Percentiles rank a stretch among this genome's conserved stretches.
Evolutionary conservation across 164 flowering plant genomes (phyloP).

Genomic region (Taxillus chinensis): DNA sequence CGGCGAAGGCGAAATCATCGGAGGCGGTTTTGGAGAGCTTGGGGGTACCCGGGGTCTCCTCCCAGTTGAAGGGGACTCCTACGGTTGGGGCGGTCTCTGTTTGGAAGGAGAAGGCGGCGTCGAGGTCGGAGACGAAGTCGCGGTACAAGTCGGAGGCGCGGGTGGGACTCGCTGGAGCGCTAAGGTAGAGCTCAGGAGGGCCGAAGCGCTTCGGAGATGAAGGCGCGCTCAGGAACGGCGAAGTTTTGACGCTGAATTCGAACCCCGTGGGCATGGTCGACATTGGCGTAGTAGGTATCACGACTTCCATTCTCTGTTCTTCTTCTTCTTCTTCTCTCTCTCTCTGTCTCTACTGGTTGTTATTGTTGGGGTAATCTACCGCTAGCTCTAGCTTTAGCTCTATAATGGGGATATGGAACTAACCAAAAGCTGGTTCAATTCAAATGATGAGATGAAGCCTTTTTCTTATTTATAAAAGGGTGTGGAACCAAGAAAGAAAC

Average conservation of each 20-base stretch:
- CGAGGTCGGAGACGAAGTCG: conserved; percentile 5
- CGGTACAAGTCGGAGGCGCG: conserved; percentile 15
- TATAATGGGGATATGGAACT: too few relatives aligned
- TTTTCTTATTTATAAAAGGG: too few relatives aligned
- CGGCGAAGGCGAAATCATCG: conserved; percentile 36
- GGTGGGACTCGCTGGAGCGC: conserved; percentile 36
- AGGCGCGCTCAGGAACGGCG: conserved; percentile 20
- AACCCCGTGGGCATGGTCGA: conserved; percentile 3
- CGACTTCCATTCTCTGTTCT: conserved; percentile 19
- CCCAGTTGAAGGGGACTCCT: conserved; percentile 35
- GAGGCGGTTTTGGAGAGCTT: conserved; percentile 10
- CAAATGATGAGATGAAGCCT: too few relatives aligned
- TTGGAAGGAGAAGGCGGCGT: conserved; percentile 2
- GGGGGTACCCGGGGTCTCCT: conserved; percentile 39
- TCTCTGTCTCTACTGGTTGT: too few relatives aligned
- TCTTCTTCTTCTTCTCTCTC: background rate
- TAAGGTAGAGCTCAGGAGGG: conserved; percentile 15
- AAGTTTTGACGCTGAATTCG: conserved; percentile 12
- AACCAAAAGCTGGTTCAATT: too few relatives aligned
- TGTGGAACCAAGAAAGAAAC: too few relatives aligned
- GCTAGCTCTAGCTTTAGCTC: too few relatives aligned
- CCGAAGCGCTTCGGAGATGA: conserved; percentile 25
- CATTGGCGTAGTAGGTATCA: conserved; percentile 5
- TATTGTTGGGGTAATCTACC: too few relatives aligned
- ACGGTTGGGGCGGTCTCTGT: conserved; percentile 4